Base-by-base conservation (phyloP, 139 green algal genomes). In the Coccomyxa sp. region DNA sequence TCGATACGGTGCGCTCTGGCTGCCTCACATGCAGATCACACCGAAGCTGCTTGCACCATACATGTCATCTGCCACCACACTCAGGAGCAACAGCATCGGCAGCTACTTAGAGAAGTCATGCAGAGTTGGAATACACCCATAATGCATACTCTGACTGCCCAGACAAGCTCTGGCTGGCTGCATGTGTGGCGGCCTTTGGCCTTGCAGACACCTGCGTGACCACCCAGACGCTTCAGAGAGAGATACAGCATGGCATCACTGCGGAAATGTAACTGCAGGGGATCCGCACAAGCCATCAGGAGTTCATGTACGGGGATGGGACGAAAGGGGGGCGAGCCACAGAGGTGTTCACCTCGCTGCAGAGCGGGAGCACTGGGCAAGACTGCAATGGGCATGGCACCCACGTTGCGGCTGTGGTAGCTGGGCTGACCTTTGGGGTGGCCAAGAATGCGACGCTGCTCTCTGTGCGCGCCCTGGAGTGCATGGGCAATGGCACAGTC, bases 341-440 rank as follows among this genome's bases (percentile, higher is more conserved):
- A 14, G 77, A 83, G 40, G 78, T 79, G 18, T 78, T 58, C 69
- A 73, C 70, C 7, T 78, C 68, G 34, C 74, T 83, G 7, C 40
- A 54, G 9, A 36, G n/a, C 37, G 78, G 77, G 39, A 40, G 0
- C 16, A 36, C 34, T 6, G 80, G 58, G 3, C 34, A 78, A 29
- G 86, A 90, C 78, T 90, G 86, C 64, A 78, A 86, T 54, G 86
- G 82, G 14, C 86, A 90, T 39, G 86, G 84, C 29, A 90, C 83
- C 24, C 81, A 88, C 73, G 83, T 90, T 0, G 83, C 86, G 8
- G 75, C 64, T 22, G 71, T 18, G 24, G 68, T 77, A 14, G 68
- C 55, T 6, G 86, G 86, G 0, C 81, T 82, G 3, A 82, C 77
- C 0, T 80, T 77, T 58, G 86, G 86, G 36, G 68, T 83, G 33